These are phyloP conservation scores for Plasmodium falciparum DNA, from an alignment of 169 alveolate genomes.

Conservation along the genomic window DNA sequence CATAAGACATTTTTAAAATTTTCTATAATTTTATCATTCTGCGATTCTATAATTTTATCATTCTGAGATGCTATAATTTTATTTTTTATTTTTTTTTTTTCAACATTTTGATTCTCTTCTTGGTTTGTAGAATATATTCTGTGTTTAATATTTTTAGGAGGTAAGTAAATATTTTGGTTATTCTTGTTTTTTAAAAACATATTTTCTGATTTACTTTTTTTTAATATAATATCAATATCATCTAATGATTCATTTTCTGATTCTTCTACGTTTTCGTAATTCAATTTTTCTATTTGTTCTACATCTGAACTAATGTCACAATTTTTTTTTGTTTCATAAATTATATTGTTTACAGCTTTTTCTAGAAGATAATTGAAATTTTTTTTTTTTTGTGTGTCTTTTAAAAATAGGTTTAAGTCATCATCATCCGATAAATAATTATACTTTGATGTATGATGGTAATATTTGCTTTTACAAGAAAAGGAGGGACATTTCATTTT, in stretches of 20 bases:
- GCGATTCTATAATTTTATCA: conserved; percentile 1
- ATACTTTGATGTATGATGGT: conserved; percentile 19
- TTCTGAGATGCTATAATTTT: background rate
- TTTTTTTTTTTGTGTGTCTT: conserved; percentile 16
- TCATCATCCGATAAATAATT: conserved; percentile 39
- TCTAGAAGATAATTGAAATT: conserved; percentile 28
- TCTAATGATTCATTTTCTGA: conserved; percentile 21
- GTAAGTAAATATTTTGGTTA: conserved; percentile 6
- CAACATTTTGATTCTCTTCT: conserved; percentile 1
- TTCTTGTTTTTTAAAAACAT: conserved; percentile 42
- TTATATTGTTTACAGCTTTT: conserved; percentile 48
- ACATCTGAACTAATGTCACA: conserved; percentile 44
- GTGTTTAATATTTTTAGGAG: conserved; percentile 29
- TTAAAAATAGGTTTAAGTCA: conserved; percentile 26
- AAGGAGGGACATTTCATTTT: conserved; percentile 45
- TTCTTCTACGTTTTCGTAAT: background rate
- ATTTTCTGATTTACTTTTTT: conserved; percentile 41
- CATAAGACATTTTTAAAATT: conserved; percentile 64
- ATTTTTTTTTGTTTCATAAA: conserved; percentile 31
- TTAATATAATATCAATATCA: conserved; percentile 64
- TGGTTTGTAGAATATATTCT: conserved; percentile 54
- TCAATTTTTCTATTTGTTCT: conserved; percentile 60
- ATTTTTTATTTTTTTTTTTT: conserved; percentile 6
- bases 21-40: conserved; percentile 41
- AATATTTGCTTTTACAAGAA: conserved; percentile 57